Evolutionary conservation across 306 rosid species (phyloP).

Genomic region (Ormosia emarginata): DNA sequence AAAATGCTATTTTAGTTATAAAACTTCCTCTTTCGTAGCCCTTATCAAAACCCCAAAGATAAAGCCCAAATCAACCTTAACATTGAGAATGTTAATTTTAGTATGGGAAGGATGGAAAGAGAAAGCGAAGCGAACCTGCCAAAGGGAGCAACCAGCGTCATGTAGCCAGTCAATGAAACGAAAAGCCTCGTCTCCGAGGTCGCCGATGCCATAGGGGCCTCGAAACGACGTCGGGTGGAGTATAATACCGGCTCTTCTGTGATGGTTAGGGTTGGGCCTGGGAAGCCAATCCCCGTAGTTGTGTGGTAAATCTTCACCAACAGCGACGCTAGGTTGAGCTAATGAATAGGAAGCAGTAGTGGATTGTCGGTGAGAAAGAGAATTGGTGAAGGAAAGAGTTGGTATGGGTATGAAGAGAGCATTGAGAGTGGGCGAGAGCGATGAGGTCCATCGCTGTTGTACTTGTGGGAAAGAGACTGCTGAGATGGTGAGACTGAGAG

Average conservation of each 20-base stretch:
- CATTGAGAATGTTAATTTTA: too few relatives aligned
- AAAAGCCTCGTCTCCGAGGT: constrained; percentile 77
- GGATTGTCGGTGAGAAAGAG: neutral
- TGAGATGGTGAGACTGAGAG: constrained; percentile 7
- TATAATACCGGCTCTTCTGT: constrained; percentile 79
- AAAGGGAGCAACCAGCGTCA: constrained; percentile 66
- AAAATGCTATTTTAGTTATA: too few relatives aligned
- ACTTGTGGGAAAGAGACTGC: neutral
- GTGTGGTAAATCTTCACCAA: constrained; percentile 45
- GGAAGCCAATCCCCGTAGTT: constrained; percentile 66
- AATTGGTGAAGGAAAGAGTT: neutral
- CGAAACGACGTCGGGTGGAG: constrained; percentile 93
- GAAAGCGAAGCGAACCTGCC: constrained; percentile 58
- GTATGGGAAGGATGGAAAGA: neutral
- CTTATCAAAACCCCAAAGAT: too few relatives aligned
- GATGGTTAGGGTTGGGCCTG: constrained; percentile 32
- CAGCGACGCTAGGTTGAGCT: constrained; percentile 15
- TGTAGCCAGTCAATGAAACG: constrained; percentile 87
- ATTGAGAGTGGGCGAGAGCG: neutral
- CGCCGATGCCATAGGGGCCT: constrained; percentile 86
- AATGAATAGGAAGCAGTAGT: neutral
- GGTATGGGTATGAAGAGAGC: constrained; percentile 1
- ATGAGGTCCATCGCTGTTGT: neutral
- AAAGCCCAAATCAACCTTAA: too few relatives aligned
- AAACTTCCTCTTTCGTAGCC: too few relatives aligned